Evolutionary conservation across 345 rosid genomes (phyloP), one percentile per base, ranked within the genome.

Genomic region (Eutrema japonicum): DNA sequence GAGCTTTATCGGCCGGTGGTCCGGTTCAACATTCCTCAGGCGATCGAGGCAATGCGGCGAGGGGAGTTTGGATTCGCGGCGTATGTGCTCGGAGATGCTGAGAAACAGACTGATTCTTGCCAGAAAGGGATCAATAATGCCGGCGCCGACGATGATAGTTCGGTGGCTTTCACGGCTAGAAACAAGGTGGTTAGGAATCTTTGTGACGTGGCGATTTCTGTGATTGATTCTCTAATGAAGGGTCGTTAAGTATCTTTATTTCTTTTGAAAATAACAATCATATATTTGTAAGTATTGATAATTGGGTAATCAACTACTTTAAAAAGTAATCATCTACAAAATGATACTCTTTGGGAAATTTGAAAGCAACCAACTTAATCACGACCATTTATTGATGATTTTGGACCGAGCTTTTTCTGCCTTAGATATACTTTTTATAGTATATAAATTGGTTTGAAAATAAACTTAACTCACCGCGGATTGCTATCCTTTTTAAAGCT

Each of bases 1-100:
- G 96, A 94, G 64, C 48, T 94, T 29, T 91, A 94, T 77, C 86
- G 91, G n/a, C 96, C 97, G 3, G 89, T 89, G 8, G 96, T 94
- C 6, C 74, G 73, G 84, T 94, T 85, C 74, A 92, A 85, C 43
- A 85, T 94, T 8, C 97, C 98, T 64, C 96, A 94, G 61, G 97
- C 95, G 48, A 88, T 86, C 14, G 83, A 76, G 1, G 93, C 97
- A 9, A 77, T 89, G 74, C 13, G 46, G 32, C 79, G 81, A 45
- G 88, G 89, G 0, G 81, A 76, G 26, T 85, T 74, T 4, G 90
- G 81, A 2, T 91, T 94, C 57, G 89, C 97, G 2, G 64, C 51
- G 9, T 85, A 94, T 29, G 86, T 78, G 0, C 48, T 93, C 3
- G 82, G 94, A 8, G 93, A 89, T 36, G 84, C 88, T 0, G 84